Evolutionary conservation across 148 eudicot species (phyloP), one percentile per base, ranked within the genome.

Genomic region (Beta vulgaris): DNA sequence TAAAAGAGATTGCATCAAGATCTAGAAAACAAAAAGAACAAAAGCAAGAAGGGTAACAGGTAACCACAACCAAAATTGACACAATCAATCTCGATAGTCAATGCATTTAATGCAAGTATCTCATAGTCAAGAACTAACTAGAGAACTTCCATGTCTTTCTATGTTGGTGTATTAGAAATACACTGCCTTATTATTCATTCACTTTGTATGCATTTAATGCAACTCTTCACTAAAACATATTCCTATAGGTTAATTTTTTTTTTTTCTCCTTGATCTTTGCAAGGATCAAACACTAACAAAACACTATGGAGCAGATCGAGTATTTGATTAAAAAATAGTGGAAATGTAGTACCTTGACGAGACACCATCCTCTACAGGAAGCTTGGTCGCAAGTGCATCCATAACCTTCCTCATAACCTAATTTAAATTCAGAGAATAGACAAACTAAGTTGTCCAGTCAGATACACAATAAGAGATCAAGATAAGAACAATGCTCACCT

Each of bases 351-450:
- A 93, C 98, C 86, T 86, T 69, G 94, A 88, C 80, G 79, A 74
- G 75, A 71, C 79, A 87, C 69, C 83, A 80, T 91, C 88, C 76
- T 90, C 96, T 76, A 78, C 81, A 57, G 84, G 81, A 60, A 71
- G 60, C 73, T 84, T 92, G 72, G 92, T 87, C 53, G 89, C 87
- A 79, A 87, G 80, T 36, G 61, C 70, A 80, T 95, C 98, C 91
- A 87, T 86, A 58, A 90, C 85, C 69, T 88, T 90, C 81, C 93
- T 80, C 51, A 92, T 80, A 77, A 88, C 92, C 98, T 93, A 83
- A 77, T 60, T 69, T 28, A 73, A 83, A 77, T 60, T 69, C 32
- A 73, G 43, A 77, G 78, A 69, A 78, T 13, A 71, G 49, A 76
- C 68, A 68, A 69, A 39, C 49, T 61, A 74, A 85, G 53, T 54